phyloP scores from a whole-genome alignment of 2,329 filamentous ascomycete genomes.

The Fusarium vanettenii region DNA sequence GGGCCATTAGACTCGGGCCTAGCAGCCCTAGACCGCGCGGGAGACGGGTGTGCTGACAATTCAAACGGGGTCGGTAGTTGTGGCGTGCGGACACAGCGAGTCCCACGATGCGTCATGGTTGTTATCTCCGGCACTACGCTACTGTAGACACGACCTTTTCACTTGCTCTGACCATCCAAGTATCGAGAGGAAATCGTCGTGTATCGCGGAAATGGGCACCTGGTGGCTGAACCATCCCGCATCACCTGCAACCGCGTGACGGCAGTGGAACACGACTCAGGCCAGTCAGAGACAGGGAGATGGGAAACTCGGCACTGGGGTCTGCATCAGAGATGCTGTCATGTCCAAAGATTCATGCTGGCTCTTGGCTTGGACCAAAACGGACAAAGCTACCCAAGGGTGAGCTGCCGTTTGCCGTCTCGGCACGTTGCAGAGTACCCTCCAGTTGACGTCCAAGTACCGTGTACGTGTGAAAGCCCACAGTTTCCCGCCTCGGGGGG shows the following conservation, averaged over 20 bases:
- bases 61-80: constrained; percentile 21
- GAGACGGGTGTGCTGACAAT: constrained; percentile 19
- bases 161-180: neutral
- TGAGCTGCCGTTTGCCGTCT: constrained; percentile 36
- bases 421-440: constrained; percentile 23
- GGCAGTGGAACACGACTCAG: constrained; percentile 1
- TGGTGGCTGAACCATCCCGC: neutral
- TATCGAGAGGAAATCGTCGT: neutral
- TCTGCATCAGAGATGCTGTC: constrained; percentile 16
- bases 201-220: neutral
- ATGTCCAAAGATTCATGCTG: constrained; percentile 18
- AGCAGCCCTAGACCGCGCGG: constrained; percentile 29
- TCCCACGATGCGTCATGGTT: constrained; percentile 21
- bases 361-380: constrained; percentile 20
- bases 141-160: neutral
- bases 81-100: constrained; percentile 15
- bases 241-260: neutral
- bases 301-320: constrained; percentile 14
- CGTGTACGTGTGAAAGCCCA: constrained; percentile 11
- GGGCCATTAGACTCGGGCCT: constrained; percentile 25
- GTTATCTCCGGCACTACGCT: neutral
- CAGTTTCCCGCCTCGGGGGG: constrained; percentile 9
- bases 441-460: constrained; percentile 12
- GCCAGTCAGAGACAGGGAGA: constrained; percentile 11
- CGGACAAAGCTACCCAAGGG: constrained; percentile 7